These are phyloP conservation scores for Fusarium zealandicum DNA, from an alignment of 2,329 filamentous ascomycete genomes.

Conservation along the genomic window DNA sequence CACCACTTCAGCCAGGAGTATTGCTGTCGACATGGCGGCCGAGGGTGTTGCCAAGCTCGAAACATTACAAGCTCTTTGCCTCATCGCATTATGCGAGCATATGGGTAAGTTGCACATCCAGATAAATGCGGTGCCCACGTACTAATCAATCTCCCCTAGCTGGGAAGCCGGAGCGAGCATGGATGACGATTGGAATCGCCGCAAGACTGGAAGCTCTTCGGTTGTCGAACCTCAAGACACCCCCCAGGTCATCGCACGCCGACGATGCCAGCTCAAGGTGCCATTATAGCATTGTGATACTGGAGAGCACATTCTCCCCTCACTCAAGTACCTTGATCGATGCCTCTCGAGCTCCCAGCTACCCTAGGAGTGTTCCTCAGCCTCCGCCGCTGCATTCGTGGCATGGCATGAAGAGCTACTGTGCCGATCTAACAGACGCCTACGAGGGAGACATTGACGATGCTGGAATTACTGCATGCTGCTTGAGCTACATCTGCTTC, in stretches of 20 bases:
- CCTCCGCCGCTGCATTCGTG: slow-evolving; percentile 15
- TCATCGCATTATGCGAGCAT: slow-evolving; percentile 32
- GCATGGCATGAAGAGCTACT: slow-evolving; percentile 27
- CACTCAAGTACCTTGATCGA: slow-evolving; percentile 1
- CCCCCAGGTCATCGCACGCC: neutral
- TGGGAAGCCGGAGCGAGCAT: slow-evolving; percentile 27
- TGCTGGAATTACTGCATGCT: slow-evolving; percentile 13
- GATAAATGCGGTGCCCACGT: fast-evolving
- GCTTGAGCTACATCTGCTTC: slow-evolving; percentile 6
- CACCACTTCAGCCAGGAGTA: slow-evolving; percentile 18
- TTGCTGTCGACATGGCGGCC: slow-evolving; percentile 26
- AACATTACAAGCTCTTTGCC: slow-evolving; percentile 29
- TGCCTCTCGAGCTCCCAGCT: slow-evolving; percentile 4
- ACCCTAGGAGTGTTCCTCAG: slow-evolving; percentile 20
- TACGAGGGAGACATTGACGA: slow-evolving; percentile 26
- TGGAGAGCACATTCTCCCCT: slow-evolving; percentile 30
- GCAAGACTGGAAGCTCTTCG: slow-evolving; percentile 31
- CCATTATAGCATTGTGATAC: slow-evolving; percentile 29
- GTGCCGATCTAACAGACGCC: slow-evolving; percentile 32
- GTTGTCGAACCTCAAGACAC: neutral
- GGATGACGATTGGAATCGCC: slow-evolving; percentile 37
- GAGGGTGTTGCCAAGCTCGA: slow-evolving; percentile 23
- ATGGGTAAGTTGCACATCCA: slow-evolving; percentile 5
- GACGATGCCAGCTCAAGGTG: slow-evolving; percentile 22
- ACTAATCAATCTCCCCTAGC: neutral